Percentiles rank a stretch among this genome's conserved stretches.
These are phyloP conservation scores for Datura wrightii DNA, from an alignment of 257 asterid genomes.

Conservation along the genomic window DNA sequence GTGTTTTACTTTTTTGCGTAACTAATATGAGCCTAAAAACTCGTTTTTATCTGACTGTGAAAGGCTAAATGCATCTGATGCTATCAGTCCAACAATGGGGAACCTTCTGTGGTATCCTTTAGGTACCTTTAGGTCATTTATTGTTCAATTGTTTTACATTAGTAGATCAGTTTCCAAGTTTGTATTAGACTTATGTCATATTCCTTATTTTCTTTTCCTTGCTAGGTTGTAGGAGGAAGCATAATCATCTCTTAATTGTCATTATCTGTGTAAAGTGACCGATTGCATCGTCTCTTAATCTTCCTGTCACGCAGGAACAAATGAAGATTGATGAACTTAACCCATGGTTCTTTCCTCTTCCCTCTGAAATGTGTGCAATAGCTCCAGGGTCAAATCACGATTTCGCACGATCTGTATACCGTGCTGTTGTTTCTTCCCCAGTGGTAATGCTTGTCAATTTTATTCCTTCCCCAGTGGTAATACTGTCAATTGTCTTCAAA, in stretches of 20 bases:
- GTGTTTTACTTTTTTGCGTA: not conserved
- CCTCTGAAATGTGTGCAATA: conserved; percentile 66
- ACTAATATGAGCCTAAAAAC: not conserved
- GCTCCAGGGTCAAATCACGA: conserved; percentile 88
- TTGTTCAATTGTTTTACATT: not conserved
- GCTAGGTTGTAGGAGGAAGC: not conserved
- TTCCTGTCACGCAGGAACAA: conserved; percentile 51
- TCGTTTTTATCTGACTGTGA: not conserved
- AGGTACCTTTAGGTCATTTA: not conserved
- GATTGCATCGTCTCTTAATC: conserved; percentile 6
- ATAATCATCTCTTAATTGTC: conserved; percentile 16
- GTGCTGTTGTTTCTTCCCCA: conserved; percentile 86
- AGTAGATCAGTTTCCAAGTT: not conserved
- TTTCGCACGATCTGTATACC: conserved; percentile 66
- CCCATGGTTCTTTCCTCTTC: conserved; percentile 94
- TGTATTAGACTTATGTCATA: not conserved
- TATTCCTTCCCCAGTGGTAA: not conserved
- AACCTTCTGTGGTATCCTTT: not conserved
- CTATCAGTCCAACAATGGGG: not conserved
- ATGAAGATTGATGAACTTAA: conserved; percentile 64
- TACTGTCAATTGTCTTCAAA: not conserved
- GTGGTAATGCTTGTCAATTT: conserved; percentile 43
- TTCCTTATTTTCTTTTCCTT: not conserved
- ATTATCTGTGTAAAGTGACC: not conserved
- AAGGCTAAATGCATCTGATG: not conserved